A percentile compares a stretch with the other conserved stretches of the same genome.
Conservation (phyloP, 1,284 basidiomycete genomes). For the Macrocystidia cucumis region DNA sequence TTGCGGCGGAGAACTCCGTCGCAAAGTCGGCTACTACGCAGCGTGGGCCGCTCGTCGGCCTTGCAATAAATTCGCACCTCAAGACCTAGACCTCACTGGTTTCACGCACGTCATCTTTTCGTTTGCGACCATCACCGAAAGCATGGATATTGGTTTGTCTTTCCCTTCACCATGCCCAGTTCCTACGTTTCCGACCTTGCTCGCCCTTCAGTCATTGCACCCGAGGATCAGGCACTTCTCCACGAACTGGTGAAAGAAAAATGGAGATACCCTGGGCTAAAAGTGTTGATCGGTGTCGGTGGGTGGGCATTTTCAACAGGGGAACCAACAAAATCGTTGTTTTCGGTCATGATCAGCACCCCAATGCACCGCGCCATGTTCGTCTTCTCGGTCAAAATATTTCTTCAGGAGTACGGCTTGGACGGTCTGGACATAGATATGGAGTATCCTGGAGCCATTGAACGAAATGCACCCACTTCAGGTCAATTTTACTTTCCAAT, state of each 20-base stretch:
- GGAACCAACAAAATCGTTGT: constrained; percentile 8
- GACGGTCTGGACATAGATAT: constrained; percentile 8
- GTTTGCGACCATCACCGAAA: constrained; percentile 1
- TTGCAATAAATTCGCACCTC: constrained; percentile 9
- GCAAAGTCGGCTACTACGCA: constrained; percentile 15
- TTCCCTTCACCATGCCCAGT: too few relatives aligned
- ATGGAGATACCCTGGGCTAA: constrained; percentile 2
- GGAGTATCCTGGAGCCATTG: constrained; percentile 14
- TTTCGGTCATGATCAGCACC: constrained; percentile 7
- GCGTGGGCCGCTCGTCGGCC: constrained; percentile 12
- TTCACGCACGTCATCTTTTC: constrained; percentile 6
- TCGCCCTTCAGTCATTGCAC: too few relatives aligned
- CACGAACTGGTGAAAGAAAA: constrained; percentile 8
- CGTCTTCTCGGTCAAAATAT: constrained; percentile 7
- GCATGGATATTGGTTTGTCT: constrained; percentile 3
- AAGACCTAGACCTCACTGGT: constrained; percentile 9
- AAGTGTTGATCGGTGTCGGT: constrained; percentile 13
- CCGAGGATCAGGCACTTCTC: constrained; percentile 3
- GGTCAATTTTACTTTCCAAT: too few relatives aligned
- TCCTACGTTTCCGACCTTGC: too few relatives aligned
- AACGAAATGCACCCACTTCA: constrained; percentile 11
- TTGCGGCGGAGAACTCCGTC: constrained; percentile 7
- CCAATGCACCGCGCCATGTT: constrained; percentile 8
- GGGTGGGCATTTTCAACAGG: constrained; percentile 14
- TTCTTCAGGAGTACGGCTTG: constrained; percentile 5